These are phyloP conservation scores for Diatrype stigma DNA, from an alignment of 2,329 filamentous ascomycete species.

Conservation along the genomic window DNA sequence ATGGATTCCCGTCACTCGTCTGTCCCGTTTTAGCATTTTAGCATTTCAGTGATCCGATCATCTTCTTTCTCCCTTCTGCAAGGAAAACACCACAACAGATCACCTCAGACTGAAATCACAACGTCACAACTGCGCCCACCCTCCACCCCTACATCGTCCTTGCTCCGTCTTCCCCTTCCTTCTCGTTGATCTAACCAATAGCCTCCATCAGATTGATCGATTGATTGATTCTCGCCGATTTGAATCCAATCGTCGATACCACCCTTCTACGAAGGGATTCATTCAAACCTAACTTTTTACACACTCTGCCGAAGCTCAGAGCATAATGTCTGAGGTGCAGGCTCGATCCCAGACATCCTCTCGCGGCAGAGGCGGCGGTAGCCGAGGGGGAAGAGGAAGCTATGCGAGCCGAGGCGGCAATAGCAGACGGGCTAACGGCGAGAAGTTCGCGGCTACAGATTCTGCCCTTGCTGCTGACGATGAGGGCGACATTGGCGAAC, in stretches of 20 bases:
- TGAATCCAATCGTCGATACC: slow-evolving; percentile 15
- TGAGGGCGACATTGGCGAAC: slow-evolving; percentile 83
- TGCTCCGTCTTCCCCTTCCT: neutral
- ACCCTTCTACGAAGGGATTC: slow-evolving; percentile 27
- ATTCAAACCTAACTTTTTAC: slow-evolving; percentile 23
- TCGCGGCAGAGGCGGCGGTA: slow-evolving; percentile 79
- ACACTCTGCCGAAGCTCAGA: slow-evolving; percentile 38
- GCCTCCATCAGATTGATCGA: neutral
- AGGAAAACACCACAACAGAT: neutral
- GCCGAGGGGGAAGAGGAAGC: slow-evolving; percentile 78
- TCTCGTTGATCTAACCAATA: neutral
- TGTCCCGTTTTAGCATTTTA: neutral
- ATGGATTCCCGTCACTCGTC: neutral
- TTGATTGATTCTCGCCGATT: slow-evolving; percentile 8
- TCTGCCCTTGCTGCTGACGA: slow-evolving; percentile 62
- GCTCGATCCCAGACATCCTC: slow-evolving; percentile 65
- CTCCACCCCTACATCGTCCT: neutral
- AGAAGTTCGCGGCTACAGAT: slow-evolving; percentile 58
- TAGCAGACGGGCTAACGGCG: slow-evolving; percentile 63
- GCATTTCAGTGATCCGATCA: neutral
- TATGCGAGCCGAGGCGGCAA: slow-evolving; percentile 60
- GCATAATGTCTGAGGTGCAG: slow-evolving; percentile 87
- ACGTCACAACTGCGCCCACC: neutral
- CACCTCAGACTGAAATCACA: neutral
- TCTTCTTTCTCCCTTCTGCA: neutral